Percentiles rank a stretch among this genome's conserved stretches.
Evolutionary conservation across 2,329 filamentous ascomycete species (phyloP).

Genomic region (Hansfordia pulvinata): DNA sequence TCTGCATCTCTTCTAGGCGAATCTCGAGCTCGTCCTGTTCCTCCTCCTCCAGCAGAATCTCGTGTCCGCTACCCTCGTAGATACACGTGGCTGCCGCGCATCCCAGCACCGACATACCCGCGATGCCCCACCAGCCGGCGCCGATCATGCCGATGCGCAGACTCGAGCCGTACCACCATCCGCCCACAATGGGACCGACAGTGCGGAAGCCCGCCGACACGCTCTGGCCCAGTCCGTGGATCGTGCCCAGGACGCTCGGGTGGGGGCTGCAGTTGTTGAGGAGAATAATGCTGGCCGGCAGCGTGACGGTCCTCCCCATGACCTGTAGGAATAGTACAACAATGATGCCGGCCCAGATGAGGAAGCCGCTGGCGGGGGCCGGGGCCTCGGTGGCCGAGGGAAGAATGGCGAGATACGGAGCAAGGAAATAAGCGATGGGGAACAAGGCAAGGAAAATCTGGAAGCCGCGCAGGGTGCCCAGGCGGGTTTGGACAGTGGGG

Average conservation of each 20-base stretch:
- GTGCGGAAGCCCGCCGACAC: conserved; percentile 35
- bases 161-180: conserved; percentile 31
- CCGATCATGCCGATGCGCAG: conserved; percentile 30
- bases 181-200: conserved; percentile 34
- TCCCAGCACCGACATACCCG: conserved; percentile 37
- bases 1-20: background rate
- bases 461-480: conserved; percentile 56
- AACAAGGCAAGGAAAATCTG: conserved; percentile 52
- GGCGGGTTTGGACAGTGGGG: conserved; percentile 46
- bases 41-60: conserved; percentile 38
- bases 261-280: conserved; percentile 48
- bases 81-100: conserved; percentile 46
- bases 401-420: conserved; percentile 52
- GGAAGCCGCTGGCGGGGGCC: conserved; percentile 28
- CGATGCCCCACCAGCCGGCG: conserved; percentile 32
- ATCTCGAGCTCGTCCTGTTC: conserved; percentile 11
- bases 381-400: conserved; percentile 32
- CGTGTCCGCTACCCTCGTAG: conserved; percentile 51
- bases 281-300: conserved; percentile 43
- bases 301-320: conserved; percentile 55
- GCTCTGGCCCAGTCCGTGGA: conserved; percentile 39
- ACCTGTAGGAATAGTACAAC: conserved; percentile 56
- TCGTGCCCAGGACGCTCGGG: conserved; percentile 41
- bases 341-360: conserved; percentile 47
- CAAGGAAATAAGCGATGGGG: conserved; percentile 51